Evolutionary conservation across 2,329 filamentous ascomycete species (phyloP).

Genomic region (Xylariomycetidae sp.): DNA sequence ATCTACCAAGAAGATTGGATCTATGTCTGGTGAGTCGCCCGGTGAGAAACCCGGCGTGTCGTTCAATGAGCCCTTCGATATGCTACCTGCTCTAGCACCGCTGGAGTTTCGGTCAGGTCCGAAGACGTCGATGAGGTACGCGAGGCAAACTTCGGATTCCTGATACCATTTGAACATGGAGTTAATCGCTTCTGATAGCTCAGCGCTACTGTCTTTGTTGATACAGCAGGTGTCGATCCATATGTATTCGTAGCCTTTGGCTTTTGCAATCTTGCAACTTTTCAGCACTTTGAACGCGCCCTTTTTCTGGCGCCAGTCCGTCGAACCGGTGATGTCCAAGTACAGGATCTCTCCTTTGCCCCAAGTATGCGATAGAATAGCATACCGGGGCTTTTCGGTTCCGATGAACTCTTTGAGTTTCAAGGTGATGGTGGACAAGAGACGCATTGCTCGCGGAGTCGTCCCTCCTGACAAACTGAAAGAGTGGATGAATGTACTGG

Average conservation of each 20-base stretch:
- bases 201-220: slow-evolving; percentile 2
- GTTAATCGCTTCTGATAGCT: no score
- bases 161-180: no score
- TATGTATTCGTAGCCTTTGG: neutral
- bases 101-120: no score
- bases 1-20: no score
- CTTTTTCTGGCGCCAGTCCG: neutral
- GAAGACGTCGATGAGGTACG: neutral
- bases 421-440: neutral
- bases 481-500: no score
- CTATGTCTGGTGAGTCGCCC: no score
- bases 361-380: slow-evolving; percentile 4
- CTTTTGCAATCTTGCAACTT: neutral
- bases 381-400: neutral
- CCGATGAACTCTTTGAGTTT: slow-evolving; percentile 1
- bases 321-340: neutral
- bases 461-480: no score
- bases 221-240: slow-evolving; percentile 6
- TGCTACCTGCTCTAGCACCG: no score
- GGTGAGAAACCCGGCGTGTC: no score
- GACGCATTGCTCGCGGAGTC: no score
- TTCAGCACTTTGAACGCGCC: neutral
- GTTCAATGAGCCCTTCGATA: no score
- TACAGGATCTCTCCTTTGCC: neutral
- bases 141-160: neutral